Evolutionary conservation across 1,284 basidiomycete species (phyloP).

Genomic region (Clitocybe nebularis): DNA sequence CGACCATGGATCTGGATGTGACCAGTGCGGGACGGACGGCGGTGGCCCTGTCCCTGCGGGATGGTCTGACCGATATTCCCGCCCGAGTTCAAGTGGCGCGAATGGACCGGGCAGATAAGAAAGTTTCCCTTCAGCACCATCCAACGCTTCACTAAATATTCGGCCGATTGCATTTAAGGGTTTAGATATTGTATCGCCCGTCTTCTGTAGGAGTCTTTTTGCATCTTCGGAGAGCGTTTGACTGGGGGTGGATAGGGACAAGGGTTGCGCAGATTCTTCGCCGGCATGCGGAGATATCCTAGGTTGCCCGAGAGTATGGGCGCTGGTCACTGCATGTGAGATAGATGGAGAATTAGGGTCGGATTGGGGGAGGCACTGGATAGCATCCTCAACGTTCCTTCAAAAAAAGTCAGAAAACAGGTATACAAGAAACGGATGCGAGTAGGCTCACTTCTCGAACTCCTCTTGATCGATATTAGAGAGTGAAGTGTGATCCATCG

Average conservation of each 20-base stretch:
- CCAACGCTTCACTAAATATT: conserved; percentile 79
- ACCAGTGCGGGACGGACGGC: conserved; percentile 28
- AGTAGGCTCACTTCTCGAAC: conserved; percentile 69
- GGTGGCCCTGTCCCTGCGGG: conserved; percentile 16
- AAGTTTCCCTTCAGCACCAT: conserved; percentile 48
- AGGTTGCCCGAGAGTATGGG: conserved; percentile 16
- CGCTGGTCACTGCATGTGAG: conserved; percentile 24
- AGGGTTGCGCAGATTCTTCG: conserved; percentile 80
- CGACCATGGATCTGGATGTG: conserved; percentile 34
- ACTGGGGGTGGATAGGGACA: conserved; percentile 60
- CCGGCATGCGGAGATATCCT: conserved; percentile 50
- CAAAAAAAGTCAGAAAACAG: neutral
- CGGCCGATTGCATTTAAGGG: conserved; percentile 84
- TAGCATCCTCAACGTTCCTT: conserved; percentile 82
- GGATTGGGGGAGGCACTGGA: conserved; percentile 69
- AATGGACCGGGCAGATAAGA: conserved; percentile 60
- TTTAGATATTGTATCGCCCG: conserved; percentile 84
- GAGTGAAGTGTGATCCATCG: conserved; percentile 92
- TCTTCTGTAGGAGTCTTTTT: conserved; percentile 77
- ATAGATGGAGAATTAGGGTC: conserved; percentile 46
- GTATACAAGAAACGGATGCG: neutral
- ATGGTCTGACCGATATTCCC: conserved; percentile 28
- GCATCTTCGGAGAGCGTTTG: conserved; percentile 75
- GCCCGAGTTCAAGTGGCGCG: conserved; percentile 53
- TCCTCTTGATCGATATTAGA: conserved; percentile 92